phyloP scores from a whole-genome alignment of 2,329 filamentous ascomycete species.

The Davidsoniella eucalypti region DNA sequence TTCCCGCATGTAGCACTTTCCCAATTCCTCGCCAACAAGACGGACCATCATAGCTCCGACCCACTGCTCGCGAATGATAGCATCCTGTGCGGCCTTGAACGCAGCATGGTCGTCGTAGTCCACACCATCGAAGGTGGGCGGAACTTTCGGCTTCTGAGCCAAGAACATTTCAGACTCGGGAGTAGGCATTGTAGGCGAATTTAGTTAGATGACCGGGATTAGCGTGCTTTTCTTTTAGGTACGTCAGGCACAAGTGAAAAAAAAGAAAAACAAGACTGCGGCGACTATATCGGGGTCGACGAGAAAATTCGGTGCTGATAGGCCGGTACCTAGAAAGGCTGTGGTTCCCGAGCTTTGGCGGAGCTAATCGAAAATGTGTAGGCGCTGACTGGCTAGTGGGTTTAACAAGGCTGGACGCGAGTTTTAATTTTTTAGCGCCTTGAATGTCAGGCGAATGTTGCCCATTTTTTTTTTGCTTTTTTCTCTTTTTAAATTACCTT shows the following conservation, averaged over 20 bases:
- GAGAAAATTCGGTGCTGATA: too few relatives aligned
- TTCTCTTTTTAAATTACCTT: too few relatives aligned
- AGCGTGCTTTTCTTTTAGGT: background rate
- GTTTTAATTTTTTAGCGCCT: too few relatives aligned
- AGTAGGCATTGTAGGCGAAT: constrained; percentile 47
- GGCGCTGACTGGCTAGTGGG: background rate
- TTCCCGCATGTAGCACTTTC: constrained; percentile 72
- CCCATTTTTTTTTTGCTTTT: too few relatives aligned
- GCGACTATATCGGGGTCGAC: too few relatives aligned
- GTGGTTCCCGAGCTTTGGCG: background rate
- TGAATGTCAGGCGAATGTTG: too few relatives aligned
- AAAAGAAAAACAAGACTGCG: background rate
- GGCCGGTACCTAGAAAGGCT: background rate
- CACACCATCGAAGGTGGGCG: constrained; percentile 72
- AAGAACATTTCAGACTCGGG: constrained; percentile 70
- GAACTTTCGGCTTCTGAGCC: constrained; percentile 67
- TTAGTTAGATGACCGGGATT: background rate
- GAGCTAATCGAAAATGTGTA: too few relatives aligned
- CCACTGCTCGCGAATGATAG: constrained; percentile 75
- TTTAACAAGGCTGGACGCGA: background rate
- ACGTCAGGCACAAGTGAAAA: background rate
- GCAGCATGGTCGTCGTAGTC: constrained; percentile 70
- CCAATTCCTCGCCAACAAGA: constrained; percentile 64
- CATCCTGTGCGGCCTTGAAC: constrained; percentile 69
- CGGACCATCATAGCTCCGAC: constrained; percentile 79